Base-by-base conservation (phyloP, 2,329 filamentous ascomycete species). In the Seiridium cupressi region DNA sequence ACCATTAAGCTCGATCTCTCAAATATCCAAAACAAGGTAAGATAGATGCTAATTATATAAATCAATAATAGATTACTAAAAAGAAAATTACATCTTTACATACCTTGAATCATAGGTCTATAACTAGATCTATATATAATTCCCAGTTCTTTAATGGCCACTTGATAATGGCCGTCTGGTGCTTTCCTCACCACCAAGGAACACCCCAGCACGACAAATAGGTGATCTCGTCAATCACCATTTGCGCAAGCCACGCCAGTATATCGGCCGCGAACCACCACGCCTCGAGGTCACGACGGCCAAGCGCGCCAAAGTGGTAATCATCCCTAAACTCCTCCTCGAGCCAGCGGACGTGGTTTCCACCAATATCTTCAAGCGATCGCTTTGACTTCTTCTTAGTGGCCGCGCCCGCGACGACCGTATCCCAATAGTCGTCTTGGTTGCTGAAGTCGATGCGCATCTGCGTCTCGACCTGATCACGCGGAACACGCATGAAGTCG, bases 371-470 rank as follows among this genome's bases (percentile, higher is more conserved):
- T 0, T 63, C 57, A 5, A 74, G 66, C 3, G 65, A 65, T 1
- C 73, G 68, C 65, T 75, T 74, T 10, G 3, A 53, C 44, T 44
- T 55, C 36, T 55, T 71, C n/a, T 60, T 67, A 31, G 55, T 63
- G 18, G 51, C 69, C 2, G 70, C 58, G n/a, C 58, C 63, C 31
- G 62, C 62, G 35, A 75, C 70, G 5, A 76, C 60, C 1, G 57
- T 62, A 57, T 73, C 64, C 76, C 74, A 79, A 66, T 79, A 79
- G 4, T 63, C 70, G 8, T 64, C 59, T 38, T 75, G 44, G 64
- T 79, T 76, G 56, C 68, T 72, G 61, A 68, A 78, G 65, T 79
- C 76, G 60, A 79, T 70, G 5, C 77, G 73, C 60, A 78, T 63
- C 60, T 74, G 67, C 1, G 69, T 73, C 26, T 72, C 62, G 4